Evolutionary conservation across 345 rosid species (phyloP).

Genomic region (Carallia pectinifolia): DNA sequence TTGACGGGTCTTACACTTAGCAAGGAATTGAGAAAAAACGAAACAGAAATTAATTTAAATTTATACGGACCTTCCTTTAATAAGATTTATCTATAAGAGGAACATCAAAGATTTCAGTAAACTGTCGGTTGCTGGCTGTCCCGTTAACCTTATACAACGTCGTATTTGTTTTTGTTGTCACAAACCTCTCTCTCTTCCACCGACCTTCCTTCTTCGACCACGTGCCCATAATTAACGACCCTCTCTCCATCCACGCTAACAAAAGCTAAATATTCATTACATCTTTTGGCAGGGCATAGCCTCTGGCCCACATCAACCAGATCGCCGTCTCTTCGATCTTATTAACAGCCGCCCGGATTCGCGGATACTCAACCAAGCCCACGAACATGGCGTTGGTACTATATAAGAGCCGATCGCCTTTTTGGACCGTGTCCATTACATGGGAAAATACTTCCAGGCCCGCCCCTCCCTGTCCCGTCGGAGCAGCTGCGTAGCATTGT

Average conservation of each 20-base stretch:
- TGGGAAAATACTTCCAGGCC: too few relatives aligned
- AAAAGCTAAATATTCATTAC: conserved; percentile 69
- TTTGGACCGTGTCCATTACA: conserved; percentile 40
- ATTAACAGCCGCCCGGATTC: conserved; percentile 37
- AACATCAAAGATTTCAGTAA: conserved; percentile 39
- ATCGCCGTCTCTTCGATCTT: conserved; percentile 24
- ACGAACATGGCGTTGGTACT: conserved; percentile 41
- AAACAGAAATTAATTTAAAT: too few relatives aligned
- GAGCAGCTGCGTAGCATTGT: conserved; percentile 60
- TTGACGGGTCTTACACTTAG: too few relatives aligned
- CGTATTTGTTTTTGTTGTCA: conserved; percentile 19
- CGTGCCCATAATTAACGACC: conserved; percentile 58
- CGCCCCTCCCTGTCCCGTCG: conserved; percentile 40
- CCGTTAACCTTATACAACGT: conserved; percentile 40
- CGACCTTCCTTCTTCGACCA: conserved; percentile 43
- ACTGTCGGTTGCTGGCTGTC: conserved; percentile 25
- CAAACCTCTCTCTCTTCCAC: conserved; percentile 46
- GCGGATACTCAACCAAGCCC: conserved; percentile 20
- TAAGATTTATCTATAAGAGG: conserved; percentile 45
- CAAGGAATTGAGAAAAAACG: too few relatives aligned
- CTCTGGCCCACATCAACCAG: conserved; percentile 30
- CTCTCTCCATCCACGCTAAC: conserved; percentile 39
- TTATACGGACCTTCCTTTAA: background rate
- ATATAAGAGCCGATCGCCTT: conserved; percentile 33
- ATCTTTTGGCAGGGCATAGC: conserved; percentile 31